Evolutionary conservation across 371 early-diverging fungal species (phyloP).

Genomic region (Coemansia sp.): DNA sequence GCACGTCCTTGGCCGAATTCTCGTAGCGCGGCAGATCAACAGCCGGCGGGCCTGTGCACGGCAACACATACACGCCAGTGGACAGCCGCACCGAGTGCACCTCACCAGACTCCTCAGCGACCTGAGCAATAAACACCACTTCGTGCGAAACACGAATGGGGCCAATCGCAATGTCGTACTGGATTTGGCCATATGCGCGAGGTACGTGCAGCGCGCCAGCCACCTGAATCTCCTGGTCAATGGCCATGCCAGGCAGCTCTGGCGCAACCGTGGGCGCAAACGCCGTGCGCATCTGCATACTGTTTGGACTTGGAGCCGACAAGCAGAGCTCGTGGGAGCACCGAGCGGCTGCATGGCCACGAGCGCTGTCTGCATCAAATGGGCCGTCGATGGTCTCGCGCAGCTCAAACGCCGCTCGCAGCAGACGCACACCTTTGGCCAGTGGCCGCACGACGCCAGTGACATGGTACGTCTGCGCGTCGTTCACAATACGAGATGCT

Average conservation of each 20-base stretch:
- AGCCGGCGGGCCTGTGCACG: background rate
- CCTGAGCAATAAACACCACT: slow-evolving; percentile 25
- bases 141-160: slow-evolving; percentile 42
- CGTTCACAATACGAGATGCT: slow-evolving; percentile 30
- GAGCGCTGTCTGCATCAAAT: slow-evolving; percentile 9
- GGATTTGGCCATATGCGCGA: slow-evolving; percentile 20
- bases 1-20: slow-evolving; percentile 29
- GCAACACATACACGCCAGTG: slow-evolving; percentile 33
- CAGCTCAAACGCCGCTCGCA: slow-evolving; percentile 40
- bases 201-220: slow-evolving; percentile 24
- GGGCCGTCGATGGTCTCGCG: slow-evolving; percentile 33
- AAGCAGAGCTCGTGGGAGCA: slow-evolving; percentile 23
- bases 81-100: slow-evolving; percentile 43
- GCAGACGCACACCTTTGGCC: slow-evolving; percentile 40
- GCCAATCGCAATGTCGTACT: slow-evolving; percentile 35
- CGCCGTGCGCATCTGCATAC: slow-evolving; percentile 13
- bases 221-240: slow-evolving; percentile 44
- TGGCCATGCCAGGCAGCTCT: slow-evolving; percentile 20
- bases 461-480: slow-evolving; percentile 12
- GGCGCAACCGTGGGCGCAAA: slow-evolving; percentile 7
- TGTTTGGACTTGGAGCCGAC: slow-evolving; percentile 1
- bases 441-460: slow-evolving; percentile 36
- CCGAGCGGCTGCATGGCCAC: slow-evolving; percentile 8
- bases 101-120: slow-evolving; percentile 38
- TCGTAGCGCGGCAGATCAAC: slow-evolving; percentile 40